These are phyloP conservation scores for Blastocladiella emersonii DNA, from an alignment of 371 early-diverging fungal genomes.

Conservation along the genomic window DNA sequence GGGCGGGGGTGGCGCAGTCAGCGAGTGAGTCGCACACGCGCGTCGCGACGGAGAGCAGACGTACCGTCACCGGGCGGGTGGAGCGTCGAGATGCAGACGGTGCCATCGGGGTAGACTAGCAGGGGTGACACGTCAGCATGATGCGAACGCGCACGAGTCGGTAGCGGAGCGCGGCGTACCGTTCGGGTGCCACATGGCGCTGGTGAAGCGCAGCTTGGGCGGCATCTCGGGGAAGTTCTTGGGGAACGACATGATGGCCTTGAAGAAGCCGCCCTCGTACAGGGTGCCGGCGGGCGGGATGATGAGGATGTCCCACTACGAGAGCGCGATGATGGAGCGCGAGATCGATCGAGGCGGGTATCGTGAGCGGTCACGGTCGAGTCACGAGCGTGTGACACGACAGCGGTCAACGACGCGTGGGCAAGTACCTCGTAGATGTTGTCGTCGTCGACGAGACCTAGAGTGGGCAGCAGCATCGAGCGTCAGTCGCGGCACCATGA, in stretches of 20 bases:
- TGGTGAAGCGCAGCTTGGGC: conserved; percentile 66
- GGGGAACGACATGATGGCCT: conserved; percentile 70
- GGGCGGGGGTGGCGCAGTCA: no score
- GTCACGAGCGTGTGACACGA: conserved; percentile 1
- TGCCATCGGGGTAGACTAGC: conserved; percentile 61
- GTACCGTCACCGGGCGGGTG: conserved; percentile 51
- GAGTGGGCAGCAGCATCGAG: background rate
- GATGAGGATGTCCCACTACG: conserved; percentile 74
- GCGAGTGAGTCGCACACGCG: no score
- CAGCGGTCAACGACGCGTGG: conserved; percentile 2
- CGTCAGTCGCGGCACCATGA: no score
- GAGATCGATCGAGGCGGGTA: no score
- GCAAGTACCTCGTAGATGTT: conserved; percentile 50
- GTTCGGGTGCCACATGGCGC: conserved; percentile 36
- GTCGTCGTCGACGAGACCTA: conserved; percentile 29
- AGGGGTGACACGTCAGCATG: background rate
- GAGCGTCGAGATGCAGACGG: conserved; percentile 86
- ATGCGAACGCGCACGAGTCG: no score
- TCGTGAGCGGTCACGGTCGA: background rate
- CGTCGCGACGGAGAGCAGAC: no score
- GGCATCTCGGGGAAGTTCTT: conserved; percentile 63
- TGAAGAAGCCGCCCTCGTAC: conserved; percentile 89
- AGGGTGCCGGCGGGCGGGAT: conserved; percentile 79
- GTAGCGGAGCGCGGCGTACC: background rate
- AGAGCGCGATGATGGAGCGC: background rate